Percentiles rank a stretch among this genome's conserved stretches.
Conservation (phyloP, 805 yeast species). For the Myxozyma kluyveri region DNA sequence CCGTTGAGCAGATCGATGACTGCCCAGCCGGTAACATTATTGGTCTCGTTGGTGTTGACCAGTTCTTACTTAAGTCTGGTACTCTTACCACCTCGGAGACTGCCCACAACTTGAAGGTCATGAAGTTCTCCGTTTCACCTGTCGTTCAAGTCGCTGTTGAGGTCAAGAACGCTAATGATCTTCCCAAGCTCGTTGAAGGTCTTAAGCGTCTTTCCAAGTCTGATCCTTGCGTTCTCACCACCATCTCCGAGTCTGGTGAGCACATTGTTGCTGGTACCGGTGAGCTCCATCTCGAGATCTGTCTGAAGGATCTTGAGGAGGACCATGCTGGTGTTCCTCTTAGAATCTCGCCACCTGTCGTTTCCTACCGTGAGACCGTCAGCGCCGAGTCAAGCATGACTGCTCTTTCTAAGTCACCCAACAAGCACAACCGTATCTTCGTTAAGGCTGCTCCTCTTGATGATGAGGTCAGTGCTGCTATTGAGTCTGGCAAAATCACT, state of each 20-base stretch:
- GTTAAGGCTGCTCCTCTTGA: constrained; percentile 94
- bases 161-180: constrained; percentile 98
- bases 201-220: constrained; percentile 99
- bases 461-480: constrained; percentile 89
- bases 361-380: constrained; percentile 98
- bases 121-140: constrained; percentile 99
- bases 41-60: constrained; percentile 99
- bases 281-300: constrained; percentile 98
- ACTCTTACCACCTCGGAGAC: constrained; percentile 94
- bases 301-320: constrained; percentile 91
- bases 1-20: constrained; percentile 96
- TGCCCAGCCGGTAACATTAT: constrained; percentile 99
- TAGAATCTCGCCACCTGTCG: constrained; percentile 96
- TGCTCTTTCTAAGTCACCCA: constrained; percentile 98
- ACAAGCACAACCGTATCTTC: constrained; percentile 99
- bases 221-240: constrained; percentile 94
- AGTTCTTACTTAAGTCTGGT: constrained; percentile 99
- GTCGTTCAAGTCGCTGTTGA: constrained; percentile 99
- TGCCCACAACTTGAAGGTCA: constrained; percentile 99
- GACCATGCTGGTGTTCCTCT: constrained; percentile 99
- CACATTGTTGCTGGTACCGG: constrained; percentile 99
- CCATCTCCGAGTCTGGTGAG: constrained; percentile 94
- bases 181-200: constrained; percentile 99
- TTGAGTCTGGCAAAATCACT: constrained; percentile 86
- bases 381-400: constrained; percentile 88